phyloP scores from a whole-genome alignment of 371 early-diverging fungal genomes.

The Syncephalastrum racemosum region DNA sequence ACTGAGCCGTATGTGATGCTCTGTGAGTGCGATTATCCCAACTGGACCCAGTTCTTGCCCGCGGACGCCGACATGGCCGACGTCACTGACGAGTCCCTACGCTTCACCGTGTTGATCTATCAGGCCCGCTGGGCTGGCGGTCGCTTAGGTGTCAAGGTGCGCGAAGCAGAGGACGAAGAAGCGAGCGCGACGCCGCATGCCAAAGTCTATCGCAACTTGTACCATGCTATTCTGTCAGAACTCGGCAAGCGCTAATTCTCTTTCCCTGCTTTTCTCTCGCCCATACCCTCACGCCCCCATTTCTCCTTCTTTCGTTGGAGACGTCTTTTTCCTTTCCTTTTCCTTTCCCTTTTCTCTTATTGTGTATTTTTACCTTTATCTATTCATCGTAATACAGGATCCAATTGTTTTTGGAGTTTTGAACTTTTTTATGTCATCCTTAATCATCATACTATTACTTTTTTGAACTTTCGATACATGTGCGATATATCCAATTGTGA shows the following conservation, averaged over 20 bases:
- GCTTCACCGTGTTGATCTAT: conserved; percentile 33
- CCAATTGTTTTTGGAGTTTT: too few species aligned
- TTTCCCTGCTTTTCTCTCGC: background rate
- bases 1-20: conserved; percentile 23
- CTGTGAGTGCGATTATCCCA: conserved; percentile 29
- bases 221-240: conserved; percentile 27
- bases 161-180: conserved; percentile 29
- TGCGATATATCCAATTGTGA: too few species aligned
- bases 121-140: conserved; percentile 44
- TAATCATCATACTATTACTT: too few species aligned
- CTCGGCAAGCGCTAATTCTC: conserved; percentile 19
- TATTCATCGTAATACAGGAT: too few species aligned
- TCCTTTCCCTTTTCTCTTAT: background rate
- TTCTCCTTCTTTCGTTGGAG: background rate
- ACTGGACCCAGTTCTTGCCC: conserved; percentile 19
- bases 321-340: background rate
- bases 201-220: conserved; percentile 23
- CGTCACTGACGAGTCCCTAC: conserved; percentile 16
- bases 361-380: too few species aligned
- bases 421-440: too few species aligned
- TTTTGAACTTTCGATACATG: too few species aligned
- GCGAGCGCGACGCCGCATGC: conserved; percentile 10
- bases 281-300: background rate
- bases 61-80: conserved; percentile 3
- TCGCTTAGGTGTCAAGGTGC: conserved; percentile 40